phyloP scores from a whole-genome alignment of 2,329 filamentous ascomycete genomes.

The Colletotrichum lentis region DNA sequence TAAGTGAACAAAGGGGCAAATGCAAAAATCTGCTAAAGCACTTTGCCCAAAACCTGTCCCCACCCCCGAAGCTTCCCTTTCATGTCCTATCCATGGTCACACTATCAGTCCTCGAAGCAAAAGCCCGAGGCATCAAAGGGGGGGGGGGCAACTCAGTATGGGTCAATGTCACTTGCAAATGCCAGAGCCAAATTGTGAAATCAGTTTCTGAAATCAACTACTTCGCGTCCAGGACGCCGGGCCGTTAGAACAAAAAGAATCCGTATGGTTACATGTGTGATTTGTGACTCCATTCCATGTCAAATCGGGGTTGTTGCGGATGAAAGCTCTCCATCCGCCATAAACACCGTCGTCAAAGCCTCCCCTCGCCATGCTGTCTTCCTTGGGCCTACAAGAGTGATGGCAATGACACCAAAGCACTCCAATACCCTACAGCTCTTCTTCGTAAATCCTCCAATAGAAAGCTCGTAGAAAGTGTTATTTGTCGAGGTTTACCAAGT shows the following conservation, averaged over 20 bases:
- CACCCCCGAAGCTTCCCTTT: neutral
- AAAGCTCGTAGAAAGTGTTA: conserved; percentile 25
- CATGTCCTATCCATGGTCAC: neutral
- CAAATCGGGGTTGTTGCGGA: conserved; percentile 19
- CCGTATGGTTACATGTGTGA: conserved; percentile 36
- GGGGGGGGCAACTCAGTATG: too few relatives aligned
- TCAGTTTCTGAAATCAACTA: conserved; percentile 31
- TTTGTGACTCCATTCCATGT: conserved; percentile 30
- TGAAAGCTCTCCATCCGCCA: conserved; percentile 11
- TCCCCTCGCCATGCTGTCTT: conserved; percentile 8
- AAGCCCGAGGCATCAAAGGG: neutral
- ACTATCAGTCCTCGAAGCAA: neutral
- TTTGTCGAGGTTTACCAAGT: conserved; percentile 23
- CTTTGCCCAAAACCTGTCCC: neutral
- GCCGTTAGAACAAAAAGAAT: conserved; percentile 35
- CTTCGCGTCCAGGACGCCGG: conserved; percentile 35
- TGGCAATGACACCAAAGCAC: neutral
- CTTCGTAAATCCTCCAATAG: conserved; percentile 25
- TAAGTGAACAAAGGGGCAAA: neutral
- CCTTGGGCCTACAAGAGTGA: conserved; percentile 3
- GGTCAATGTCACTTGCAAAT: neutral
- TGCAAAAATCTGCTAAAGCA: neutral
- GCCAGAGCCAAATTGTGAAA: neutral
- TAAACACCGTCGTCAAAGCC: conserved; percentile 5
- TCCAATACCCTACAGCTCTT: neutral